These are phyloP conservation scores for Fusarium dimerum DNA, from an alignment of 2,329 filamentous ascomycete species.

Conservation along the genomic window DNA sequence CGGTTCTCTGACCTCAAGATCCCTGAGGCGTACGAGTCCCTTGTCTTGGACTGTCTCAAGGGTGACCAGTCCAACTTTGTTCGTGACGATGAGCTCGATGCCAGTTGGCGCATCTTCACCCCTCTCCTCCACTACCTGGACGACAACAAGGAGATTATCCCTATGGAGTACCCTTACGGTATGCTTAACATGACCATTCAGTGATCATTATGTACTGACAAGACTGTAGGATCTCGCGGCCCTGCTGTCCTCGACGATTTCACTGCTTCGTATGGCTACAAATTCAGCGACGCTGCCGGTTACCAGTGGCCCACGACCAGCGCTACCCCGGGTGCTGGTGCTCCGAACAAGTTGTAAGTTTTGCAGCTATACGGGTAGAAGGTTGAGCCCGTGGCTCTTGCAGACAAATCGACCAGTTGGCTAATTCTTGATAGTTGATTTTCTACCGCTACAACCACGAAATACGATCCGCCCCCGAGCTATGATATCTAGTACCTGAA, in stretches of 20 bases:
- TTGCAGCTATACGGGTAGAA: constrained; percentile 14
- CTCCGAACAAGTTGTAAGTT: constrained; percentile 76
- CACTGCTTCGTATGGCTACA: constrained; percentile 96
- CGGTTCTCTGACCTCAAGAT: constrained; percentile 99
- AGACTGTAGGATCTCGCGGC: constrained; percentile 81
- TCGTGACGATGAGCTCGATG: constrained; percentile 93
- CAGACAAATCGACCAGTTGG: constrained; percentile 6
- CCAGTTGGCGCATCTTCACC: constrained; percentile 98
- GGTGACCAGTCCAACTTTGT: constrained; percentile 99
- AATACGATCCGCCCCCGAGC: constrained; percentile 21
- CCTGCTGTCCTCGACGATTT: constrained; percentile 97
- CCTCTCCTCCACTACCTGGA: constrained; percentile 97
- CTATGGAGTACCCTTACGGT: constrained; percentile 99
- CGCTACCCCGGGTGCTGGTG: constrained; percentile 40
- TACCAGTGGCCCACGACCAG: constrained; percentile 92
- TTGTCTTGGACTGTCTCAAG: constrained; percentile 97
- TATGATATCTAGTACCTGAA: constrained; percentile 19
- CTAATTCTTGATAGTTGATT: constrained; percentile 28
- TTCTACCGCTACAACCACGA: constrained; percentile 13
- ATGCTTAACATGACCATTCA: constrained; percentile 22
- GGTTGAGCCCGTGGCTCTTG: constrained; percentile 9
- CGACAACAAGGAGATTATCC: constrained; percentile 98
- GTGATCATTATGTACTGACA: neutral
- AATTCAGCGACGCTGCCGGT: constrained; percentile 94
- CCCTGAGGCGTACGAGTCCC: constrained; percentile 96